These are phyloP conservation scores for Coemansia sp. DNA, from an alignment of 192 early-diverging fungal species.

Conservation along the genomic window DNA sequence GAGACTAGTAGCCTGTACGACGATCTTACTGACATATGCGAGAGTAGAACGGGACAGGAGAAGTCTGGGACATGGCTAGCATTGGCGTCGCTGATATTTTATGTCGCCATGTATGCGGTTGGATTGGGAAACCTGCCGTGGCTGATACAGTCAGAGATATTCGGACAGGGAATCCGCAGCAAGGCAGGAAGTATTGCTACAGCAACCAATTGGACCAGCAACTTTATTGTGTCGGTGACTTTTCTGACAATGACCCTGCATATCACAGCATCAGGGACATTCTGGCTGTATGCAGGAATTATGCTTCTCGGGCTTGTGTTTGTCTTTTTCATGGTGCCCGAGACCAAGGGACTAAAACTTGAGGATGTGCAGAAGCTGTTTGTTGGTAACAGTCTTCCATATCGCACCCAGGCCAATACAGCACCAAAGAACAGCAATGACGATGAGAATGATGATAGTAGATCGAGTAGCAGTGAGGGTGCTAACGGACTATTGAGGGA, in stretches of 20 bases:
- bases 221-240: constrained; percentile 50
- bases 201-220: constrained; percentile 50
- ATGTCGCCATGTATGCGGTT: constrained; percentile 49
- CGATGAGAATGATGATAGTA: neutral
- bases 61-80: constrained; percentile 49
- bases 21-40: constrained; percentile 39
- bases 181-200: constrained; percentile 51
- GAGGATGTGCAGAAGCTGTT: constrained; percentile 53
- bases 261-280: constrained; percentile 51
- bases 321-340: constrained; percentile 43
- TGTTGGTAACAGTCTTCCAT: constrained; percentile 13
- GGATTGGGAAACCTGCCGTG: constrained; percentile 52
- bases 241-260: constrained; percentile 53
- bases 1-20: constrained; percentile 11
- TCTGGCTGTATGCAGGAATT: constrained; percentile 55
- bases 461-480: neutral
- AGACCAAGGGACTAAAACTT: constrained; percentile 52
- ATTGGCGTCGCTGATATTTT: constrained; percentile 50
- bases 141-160: constrained; percentile 54
- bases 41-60: constrained; percentile 26
- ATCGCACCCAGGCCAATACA: constrained; percentile 6
- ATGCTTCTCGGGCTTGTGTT: constrained; percentile 31
- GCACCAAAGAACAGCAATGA: constrained; percentile 4
- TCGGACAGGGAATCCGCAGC: constrained; percentile 51
- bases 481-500: neutral